phyloP scores from a whole-genome alignment of 768 basidiomycete genomes.

The Leccinum broughii region DNA sequence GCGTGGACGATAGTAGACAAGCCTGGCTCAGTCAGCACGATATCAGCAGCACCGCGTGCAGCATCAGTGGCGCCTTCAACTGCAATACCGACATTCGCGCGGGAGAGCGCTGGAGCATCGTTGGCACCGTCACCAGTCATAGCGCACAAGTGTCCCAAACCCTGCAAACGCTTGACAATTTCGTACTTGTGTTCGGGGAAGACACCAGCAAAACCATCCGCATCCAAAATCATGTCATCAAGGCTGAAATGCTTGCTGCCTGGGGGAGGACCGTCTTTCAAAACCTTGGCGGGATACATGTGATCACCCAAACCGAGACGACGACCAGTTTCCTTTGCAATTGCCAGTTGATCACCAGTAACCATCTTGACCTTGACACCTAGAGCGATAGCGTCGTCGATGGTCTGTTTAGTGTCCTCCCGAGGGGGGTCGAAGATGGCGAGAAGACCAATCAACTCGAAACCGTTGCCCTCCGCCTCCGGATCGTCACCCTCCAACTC shows the following conservation, averaged over 20 bases:
- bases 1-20: slow-evolving; percentile 99
- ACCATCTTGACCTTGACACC: slow-evolving; percentile 99
- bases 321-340: slow-evolving; percentile 98
- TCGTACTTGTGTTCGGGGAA: slow-evolving; percentile 99
- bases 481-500: slow-evolving; percentile 81
- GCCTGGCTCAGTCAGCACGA: slow-evolving; percentile 97
- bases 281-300: slow-evolving; percentile 99
- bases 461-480: slow-evolving; percentile 92
- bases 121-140: slow-evolving; percentile 99
- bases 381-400: slow-evolving; percentile 93
- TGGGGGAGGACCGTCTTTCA: slow-evolving; percentile 92
- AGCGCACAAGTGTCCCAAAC: slow-evolving; percentile 91
- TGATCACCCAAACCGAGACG: slow-evolving; percentile 98
- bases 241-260: slow-evolving; percentile 80
- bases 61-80: slow-evolving; percentile 99
- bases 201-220: slow-evolving; percentile 98
- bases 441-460: slow-evolving; percentile 95
- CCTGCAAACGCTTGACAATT: slow-evolving; percentile 98
- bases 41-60: slow-evolving; percentile 97
- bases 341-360: slow-evolving; percentile 99
- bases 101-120: slow-evolving; percentile 95
- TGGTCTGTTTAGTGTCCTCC: slow-evolving; percentile 98
- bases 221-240: slow-evolving; percentile 99
- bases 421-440: slow-evolving; percentile 98
- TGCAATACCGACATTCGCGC: slow-evolving; percentile 99